These are phyloP conservation scores for Trametes pubescens DNA, from an alignment of 1,284 basidiomycete species.

Conservation along the genomic window DNA sequence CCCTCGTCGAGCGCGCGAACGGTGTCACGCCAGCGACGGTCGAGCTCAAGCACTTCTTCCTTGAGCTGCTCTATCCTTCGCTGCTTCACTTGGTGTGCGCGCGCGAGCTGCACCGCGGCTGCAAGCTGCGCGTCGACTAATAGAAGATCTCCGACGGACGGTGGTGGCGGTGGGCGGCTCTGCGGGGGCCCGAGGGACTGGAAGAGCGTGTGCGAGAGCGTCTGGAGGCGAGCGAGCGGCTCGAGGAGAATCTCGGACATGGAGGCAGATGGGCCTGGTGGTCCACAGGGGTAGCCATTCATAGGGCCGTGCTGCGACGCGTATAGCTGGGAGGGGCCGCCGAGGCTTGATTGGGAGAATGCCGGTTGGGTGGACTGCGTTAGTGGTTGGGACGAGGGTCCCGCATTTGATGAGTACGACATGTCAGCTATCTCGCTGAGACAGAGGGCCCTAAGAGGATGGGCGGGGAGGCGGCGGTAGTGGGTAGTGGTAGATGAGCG, in stretches of 20 bases:
- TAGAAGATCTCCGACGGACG: constrained; percentile 67
- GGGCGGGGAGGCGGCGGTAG: too few species aligned
- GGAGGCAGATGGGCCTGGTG: constrained; percentile 31
- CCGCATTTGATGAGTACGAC: constrained; percentile 13
- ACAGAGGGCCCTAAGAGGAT: not conserved
- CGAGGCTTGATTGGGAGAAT: constrained; percentile 13
- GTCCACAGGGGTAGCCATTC: not conserved
- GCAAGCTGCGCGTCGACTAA: constrained; percentile 69
- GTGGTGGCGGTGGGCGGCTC: constrained; percentile 65
- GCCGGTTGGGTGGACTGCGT: constrained; percentile 14
- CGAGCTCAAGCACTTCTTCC: constrained; percentile 70
- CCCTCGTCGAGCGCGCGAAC: constrained; percentile 69
- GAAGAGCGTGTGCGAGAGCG: constrained; percentile 74
- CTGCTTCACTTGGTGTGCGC: constrained; percentile 78
- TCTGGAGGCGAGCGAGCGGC: constrained; percentile 68
- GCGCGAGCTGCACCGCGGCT: constrained; percentile 67
- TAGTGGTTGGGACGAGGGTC: constrained; percentile 13
- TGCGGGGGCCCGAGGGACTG: constrained; percentile 73
- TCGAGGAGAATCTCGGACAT: constrained; percentile 61
- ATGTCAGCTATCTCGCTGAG: not conserved
- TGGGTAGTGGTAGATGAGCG: not conserved
- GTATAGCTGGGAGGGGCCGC: constrained; percentile 22
- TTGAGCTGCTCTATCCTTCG: constrained; percentile 74
- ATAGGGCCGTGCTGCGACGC: constrained; percentile 3
- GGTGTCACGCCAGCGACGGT: constrained; percentile 70